A percentile compares a stretch with the other conserved stretches of the same genome.
Evolutionary conservation across 495 filamentous ascomycete species (phyloP).

Genomic region (Cetradonia linearis): DNA sequence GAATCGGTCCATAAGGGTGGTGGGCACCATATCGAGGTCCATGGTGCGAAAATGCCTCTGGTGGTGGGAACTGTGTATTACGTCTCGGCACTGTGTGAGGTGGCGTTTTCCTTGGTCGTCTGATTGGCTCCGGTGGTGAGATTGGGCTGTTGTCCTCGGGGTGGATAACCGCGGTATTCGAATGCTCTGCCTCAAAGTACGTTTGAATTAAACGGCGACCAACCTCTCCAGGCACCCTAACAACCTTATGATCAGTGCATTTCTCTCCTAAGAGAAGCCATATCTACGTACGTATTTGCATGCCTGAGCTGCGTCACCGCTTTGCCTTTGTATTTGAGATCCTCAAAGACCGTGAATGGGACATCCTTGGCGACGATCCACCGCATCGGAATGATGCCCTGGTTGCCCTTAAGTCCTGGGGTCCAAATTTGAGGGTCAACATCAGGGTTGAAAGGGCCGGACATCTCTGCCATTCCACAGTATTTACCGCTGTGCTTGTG

Average conservation of each 20-base stretch:
- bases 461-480: slow-evolving; percentile 21
- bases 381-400: slow-evolving; percentile 17
- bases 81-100: background rate
- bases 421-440: slow-evolving; percentile 10
- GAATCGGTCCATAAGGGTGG: background rate
- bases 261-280: background rate
- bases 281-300: slow-evolving; percentile 15
- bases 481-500: slow-evolving; percentile 15
- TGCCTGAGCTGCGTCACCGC: slow-evolving; percentile 17
- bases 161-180: slow-evolving; percentile 17
- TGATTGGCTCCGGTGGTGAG: background rate
- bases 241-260: background rate
- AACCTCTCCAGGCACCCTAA: slow-evolving; percentile 16
- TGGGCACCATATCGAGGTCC: background rate
- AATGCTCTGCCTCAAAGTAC: slow-evolving; percentile 20
- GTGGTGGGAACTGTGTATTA: background rate
- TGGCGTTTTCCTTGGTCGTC: background rate
- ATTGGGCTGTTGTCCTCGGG: slow-evolving; percentile 5
- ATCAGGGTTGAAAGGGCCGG: slow-evolving; percentile 15
- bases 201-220: slow-evolving; percentile 11
- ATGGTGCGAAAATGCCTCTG: background rate
- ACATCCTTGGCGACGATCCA: slow-evolving; percentile 24
- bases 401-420: slow-evolving; percentile 9
- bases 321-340: slow-evolving; percentile 18
- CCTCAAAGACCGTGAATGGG: slow-evolving; percentile 16